A percentile compares a stretch with the other conserved stretches of the same genome.
Conservation (phyloP, 192 early-diverging fungal species). For the Dimargaris cristalligena region DNA sequence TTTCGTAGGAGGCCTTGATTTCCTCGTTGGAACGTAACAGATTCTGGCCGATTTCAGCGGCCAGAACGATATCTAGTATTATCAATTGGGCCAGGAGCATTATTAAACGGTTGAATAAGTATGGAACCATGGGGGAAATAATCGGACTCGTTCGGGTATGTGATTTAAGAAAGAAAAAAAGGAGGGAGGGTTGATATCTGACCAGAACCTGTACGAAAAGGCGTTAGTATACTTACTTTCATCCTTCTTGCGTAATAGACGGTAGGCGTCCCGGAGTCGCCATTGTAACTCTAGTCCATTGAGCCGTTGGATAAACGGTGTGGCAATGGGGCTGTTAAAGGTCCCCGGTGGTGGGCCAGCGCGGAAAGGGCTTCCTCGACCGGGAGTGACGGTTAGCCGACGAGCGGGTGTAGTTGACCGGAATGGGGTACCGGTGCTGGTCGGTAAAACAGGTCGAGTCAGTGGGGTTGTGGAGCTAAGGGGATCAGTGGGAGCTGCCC, state of each 20-base stretch:
- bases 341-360: conserved; percentile 1
- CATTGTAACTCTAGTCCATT: conserved; percentile 2
- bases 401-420: too few relatives aligned
- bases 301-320: conserved; percentile 5
- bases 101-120: not conserved
- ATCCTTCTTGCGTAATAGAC: not conserved
- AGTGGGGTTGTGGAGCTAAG: too few relatives aligned
- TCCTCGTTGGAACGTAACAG: conserved; percentile 14
- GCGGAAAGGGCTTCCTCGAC: not conserved
- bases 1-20: conserved; percentile 12
- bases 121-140: not conserved
- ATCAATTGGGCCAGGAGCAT: not conserved
- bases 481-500: too few relatives aligned
- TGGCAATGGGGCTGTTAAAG: conserved; percentile 2
- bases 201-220: not conserved
- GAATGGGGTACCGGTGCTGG: too few relatives aligned
- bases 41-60: conserved; percentile 19
- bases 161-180: too few relatives aligned
- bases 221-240: not conserved
- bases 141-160: not conserved
- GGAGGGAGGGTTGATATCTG: too few relatives aligned
- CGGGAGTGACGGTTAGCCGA: too few relatives aligned
- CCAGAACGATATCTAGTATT: conserved; percentile 14
- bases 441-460: too few relatives aligned
- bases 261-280: conserved; percentile 7